A percentile compares a stretch with the other conserved stretches of the same genome.
Evolutionary conservation across 1,139 yeast species (phyloP).

Genomic region (Saccharomyces hybrid): DNA sequence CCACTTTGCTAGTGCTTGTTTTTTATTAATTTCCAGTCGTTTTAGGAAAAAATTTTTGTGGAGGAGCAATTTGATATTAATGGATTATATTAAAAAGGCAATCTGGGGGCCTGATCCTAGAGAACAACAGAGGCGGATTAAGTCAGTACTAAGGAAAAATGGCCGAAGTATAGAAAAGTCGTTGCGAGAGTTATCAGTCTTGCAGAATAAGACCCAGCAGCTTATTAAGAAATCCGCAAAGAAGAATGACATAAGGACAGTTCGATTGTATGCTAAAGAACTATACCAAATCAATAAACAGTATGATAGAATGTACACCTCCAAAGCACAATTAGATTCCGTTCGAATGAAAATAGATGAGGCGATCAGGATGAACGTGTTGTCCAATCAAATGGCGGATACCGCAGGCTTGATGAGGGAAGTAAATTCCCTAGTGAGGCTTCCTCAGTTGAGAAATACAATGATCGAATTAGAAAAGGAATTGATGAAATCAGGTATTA

Average conservation of each 20-base stretch:
- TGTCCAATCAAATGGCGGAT: slow-evolving; percentile 74
- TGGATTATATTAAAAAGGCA: slow-evolving; percentile 73
- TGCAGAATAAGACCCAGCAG: slow-evolving; percentile 68
- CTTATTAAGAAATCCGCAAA: slow-evolving; percentile 72
- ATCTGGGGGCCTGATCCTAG: slow-evolving; percentile 95
- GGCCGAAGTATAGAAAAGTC: slow-evolving; percentile 74
- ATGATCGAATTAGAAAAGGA: slow-evolving; percentile 86
- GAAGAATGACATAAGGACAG: slow-evolving; percentile 67
- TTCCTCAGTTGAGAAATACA: slow-evolving; percentile 77
- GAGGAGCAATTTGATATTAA: slow-evolving; percentile 18
- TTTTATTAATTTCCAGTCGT: not conserved
- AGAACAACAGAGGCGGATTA: slow-evolving; percentile 87
- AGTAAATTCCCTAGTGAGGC: slow-evolving; percentile 65
- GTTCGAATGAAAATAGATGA: slow-evolving; percentile 86
- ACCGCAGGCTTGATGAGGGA: slow-evolving; percentile 84
- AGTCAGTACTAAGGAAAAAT: slow-evolving; percentile 73
- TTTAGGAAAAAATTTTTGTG: not conserved
- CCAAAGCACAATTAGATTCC: slow-evolving; percentile 80
- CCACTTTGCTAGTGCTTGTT: not conserved
- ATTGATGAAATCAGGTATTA: slow-evolving; percentile 82
- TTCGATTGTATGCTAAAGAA: slow-evolving; percentile 75
- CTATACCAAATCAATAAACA: slow-evolving; percentile 68
- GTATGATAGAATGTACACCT: slow-evolving; percentile 62
- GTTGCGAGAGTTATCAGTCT: slow-evolving; percentile 53
- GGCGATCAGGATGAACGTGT: slow-evolving; percentile 76